Conservation (phyloP, 2,329 filamentous ascomycete species). For the Pestalotiopsis sp. region DNA sequence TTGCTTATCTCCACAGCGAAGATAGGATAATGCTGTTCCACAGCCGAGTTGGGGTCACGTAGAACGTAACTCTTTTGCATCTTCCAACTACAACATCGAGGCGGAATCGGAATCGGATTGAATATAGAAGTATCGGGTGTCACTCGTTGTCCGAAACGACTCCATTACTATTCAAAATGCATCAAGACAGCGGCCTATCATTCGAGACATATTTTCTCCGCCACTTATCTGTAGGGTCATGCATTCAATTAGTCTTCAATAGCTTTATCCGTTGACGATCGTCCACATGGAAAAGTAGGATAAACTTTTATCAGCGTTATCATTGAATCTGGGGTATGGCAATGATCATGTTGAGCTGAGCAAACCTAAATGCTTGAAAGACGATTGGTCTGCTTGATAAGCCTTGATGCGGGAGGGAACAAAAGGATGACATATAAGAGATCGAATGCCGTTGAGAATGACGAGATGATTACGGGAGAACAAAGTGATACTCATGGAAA, state of each 20-base stretch:
- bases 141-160: not conserved
- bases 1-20: not conserved
- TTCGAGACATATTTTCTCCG: not conserved
- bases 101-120: not conserved
- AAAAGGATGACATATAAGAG: not conserved
- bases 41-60: not conserved
- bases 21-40: not conserved
- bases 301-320: not conserved
- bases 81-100: not conserved
- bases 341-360: not conserved
- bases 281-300: too few relatives aligned
- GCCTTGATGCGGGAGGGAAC: not conserved
- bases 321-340: not conserved
- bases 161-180: not conserved
- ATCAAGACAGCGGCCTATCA: not conserved
- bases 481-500: not conserved
- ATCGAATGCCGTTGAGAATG: not conserved
- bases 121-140: not conserved
- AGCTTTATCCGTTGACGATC: not conserved
- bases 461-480: not conserved
- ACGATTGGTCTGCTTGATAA: not conserved
- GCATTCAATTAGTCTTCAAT: not conserved
- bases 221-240: not conserved
- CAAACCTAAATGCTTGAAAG: not conserved
- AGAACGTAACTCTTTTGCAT: not conserved